Evolutionary conservation across 2,329 filamentous ascomycete species (phyloP).

Genomic region (Dichotomopilus funicola): DNA sequence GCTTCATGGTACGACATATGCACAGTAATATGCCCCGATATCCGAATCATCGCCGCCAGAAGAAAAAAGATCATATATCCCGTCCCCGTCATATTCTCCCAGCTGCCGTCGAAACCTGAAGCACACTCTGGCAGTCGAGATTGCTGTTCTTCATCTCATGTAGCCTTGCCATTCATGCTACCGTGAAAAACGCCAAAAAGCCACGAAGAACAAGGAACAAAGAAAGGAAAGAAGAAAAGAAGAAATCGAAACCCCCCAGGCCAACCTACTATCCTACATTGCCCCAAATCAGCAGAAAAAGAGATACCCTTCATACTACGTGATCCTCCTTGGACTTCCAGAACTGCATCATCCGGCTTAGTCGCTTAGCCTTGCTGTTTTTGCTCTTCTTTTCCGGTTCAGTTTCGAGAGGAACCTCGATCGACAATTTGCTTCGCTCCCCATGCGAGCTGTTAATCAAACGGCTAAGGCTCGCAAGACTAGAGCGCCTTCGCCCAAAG

Average conservation of each 20-base stretch:
- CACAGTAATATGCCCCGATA: conserved; percentile 25
- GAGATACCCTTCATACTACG: not conserved
- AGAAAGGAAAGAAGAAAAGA: no score
- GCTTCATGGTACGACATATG: conserved; percentile 12
- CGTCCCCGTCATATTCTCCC: conserved; percentile 19
- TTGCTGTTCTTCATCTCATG: conserved; percentile 20
- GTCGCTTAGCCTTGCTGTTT: conserved; percentile 58
- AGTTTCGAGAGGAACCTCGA: conserved; percentile 54
- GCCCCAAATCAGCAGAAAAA: not conserved
- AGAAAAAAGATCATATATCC: conserved; percentile 23
- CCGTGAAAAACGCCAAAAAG: conserved; percentile 26
- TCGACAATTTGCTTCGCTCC: conserved; percentile 67
- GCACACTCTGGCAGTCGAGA: conserved; percentile 19
- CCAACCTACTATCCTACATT: not conserved
- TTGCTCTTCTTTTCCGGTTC: conserved; percentile 53
- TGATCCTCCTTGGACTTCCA: conserved; percentile 56
- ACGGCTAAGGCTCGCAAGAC: conserved; percentile 69
- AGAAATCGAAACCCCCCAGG: no score
- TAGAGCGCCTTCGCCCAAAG: conserved; percentile 65
- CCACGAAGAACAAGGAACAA: conserved; percentile 4
- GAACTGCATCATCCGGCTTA: conserved; percentile 72
- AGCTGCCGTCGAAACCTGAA: conserved; percentile 12
- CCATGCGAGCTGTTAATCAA: conserved; percentile 69
- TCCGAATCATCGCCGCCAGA: conserved; percentile 20
- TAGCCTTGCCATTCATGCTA: conserved; percentile 24